phyloP scores from a whole-genome alignment of 129 eudicot genomes.

The Dittrichia graveolens region DNA sequence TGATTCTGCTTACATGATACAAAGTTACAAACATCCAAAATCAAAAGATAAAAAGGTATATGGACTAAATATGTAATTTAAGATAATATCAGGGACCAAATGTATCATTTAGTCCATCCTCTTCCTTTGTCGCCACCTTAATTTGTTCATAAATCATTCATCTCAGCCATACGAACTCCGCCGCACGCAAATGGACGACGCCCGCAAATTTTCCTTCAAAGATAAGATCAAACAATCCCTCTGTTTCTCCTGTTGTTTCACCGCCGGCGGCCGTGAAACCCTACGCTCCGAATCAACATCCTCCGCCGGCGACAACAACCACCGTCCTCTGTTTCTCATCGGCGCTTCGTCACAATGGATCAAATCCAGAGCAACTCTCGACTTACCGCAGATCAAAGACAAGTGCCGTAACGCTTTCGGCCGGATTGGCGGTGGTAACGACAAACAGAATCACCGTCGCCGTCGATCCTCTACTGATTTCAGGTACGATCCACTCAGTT shows the following conservation, averaged over 20 bases:
- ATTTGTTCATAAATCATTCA: constrained; percentile 16
- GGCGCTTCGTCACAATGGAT: constrained; percentile 43
- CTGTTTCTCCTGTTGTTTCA: constrained; percentile 59
- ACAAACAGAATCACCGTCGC: constrained; percentile 35
- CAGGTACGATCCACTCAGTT: constrained; percentile 68
- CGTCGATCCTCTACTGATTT: constrained; percentile 56
- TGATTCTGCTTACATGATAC: no score
- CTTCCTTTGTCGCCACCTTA: constrained; percentile 34
- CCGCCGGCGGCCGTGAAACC: constrained; percentile 31
- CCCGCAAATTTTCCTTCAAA: constrained; percentile 39
- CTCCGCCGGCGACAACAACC: constrained; percentile 24
- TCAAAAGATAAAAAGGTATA: not conserved
- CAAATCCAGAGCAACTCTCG: constrained; percentile 30
- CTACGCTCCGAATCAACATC: constrained; percentile 31
- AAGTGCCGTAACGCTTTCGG: constrained; percentile 49
- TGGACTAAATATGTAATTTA: not conserved
- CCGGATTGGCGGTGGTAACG: constrained; percentile 23
- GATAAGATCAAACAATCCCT: constrained; percentile 47
- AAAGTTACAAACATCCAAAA: no score
- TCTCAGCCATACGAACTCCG: constrained; percentile 28
- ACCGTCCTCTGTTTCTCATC: constrained; percentile 24
- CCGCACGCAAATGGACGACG: constrained; percentile 39
- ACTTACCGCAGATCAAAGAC: constrained; percentile 43
- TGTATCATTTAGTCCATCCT: not conserved
- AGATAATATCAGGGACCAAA: not conserved